Conservation (phyloP, 192 early-diverging fungal genomes). For the Geosiphon pyriformis region DNA sequence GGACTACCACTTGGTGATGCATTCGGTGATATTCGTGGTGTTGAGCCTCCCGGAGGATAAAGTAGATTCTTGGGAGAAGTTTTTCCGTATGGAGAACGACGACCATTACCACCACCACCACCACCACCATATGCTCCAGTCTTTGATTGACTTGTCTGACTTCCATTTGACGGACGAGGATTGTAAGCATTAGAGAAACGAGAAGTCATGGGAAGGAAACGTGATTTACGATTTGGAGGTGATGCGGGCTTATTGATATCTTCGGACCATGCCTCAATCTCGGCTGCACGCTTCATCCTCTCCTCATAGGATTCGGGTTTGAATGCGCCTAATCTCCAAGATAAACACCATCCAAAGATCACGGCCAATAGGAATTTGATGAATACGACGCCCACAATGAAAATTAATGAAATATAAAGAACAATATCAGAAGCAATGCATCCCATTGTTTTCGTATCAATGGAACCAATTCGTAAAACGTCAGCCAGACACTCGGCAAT, state of each 20-base stretch:
- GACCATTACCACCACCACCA: not conserved
- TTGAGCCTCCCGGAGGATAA: not conserved
- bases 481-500: constrained; percentile 68
- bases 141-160: not conserved
- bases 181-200: not conserved
- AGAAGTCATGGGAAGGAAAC: not conserved
- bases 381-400: constrained; percentile 59
- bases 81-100: not conserved
- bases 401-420: constrained; percentile 66
- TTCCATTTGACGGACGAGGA: not conserved
- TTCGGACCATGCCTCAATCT: constrained; percentile 74
- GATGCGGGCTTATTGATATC: constrained; percentile 22
- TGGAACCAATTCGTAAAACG: constrained; percentile 63
- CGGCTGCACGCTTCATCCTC: constrained; percentile 58
- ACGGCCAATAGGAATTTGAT: constrained; percentile 74
- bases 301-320: constrained; percentile 58
- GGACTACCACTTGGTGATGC: not conserved
- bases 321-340: constrained; percentile 70
- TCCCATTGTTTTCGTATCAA: constrained; percentile 72
- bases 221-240: not conserved
- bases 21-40: not conserved
- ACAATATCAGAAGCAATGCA: constrained; percentile 77
- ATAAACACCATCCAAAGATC: constrained; percentile 77
- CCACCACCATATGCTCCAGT: not conserved
- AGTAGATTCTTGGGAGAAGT: not conserved